These are phyloP conservation scores for Sarcomyxa edulis DNA, from an alignment of 768 basidiomycete species.

Conservation along the genomic window DNA sequence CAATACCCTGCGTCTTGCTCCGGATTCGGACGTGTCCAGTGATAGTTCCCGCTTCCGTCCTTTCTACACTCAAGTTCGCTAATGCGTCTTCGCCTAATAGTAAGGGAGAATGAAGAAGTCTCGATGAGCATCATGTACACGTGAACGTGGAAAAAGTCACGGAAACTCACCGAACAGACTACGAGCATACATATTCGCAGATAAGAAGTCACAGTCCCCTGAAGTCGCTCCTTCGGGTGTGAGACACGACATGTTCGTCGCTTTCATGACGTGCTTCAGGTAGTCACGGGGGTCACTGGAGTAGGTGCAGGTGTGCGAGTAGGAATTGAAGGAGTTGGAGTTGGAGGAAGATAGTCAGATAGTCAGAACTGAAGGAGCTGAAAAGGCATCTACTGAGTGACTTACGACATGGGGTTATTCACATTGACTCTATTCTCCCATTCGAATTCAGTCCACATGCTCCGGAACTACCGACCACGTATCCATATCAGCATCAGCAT, in stretches of 20 bases:
- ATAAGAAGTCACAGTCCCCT: constrained; percentile 95
- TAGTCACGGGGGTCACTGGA: constrained; percentile 80
- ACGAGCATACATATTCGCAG: constrained; percentile 94
- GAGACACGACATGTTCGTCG: constrained; percentile 96
- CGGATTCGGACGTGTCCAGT: constrained; percentile 94
- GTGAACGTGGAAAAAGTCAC: neutral
- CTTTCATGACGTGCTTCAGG: constrained; percentile 91
- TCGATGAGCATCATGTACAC: neutral
- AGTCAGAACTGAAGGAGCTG: constrained; percentile 1
- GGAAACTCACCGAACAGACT: constrained; percentile 80
- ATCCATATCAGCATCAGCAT: no score
- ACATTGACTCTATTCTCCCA: constrained; percentile 99
- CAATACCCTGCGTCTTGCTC: constrained; percentile 97
- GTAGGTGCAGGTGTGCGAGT: no score
- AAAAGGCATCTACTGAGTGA: constrained; percentile 19
- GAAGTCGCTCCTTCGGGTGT: constrained; percentile 94
- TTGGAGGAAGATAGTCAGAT: constrained; percentile 1
- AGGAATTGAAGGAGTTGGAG: neutral
- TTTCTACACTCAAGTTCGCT: constrained; percentile 91
- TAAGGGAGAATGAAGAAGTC: no score
- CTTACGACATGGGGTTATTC: constrained; percentile 74
- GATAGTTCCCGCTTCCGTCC: constrained; percentile 74
- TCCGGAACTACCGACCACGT: constrained; percentile 65
- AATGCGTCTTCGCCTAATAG: constrained; percentile 93
- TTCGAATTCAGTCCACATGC: constrained; percentile 99